These are phyloP conservation scores for Kentomonas sorsogonicus DNA, from an alignment of 208 protist genomes.

Conservation along the genomic window DNA sequence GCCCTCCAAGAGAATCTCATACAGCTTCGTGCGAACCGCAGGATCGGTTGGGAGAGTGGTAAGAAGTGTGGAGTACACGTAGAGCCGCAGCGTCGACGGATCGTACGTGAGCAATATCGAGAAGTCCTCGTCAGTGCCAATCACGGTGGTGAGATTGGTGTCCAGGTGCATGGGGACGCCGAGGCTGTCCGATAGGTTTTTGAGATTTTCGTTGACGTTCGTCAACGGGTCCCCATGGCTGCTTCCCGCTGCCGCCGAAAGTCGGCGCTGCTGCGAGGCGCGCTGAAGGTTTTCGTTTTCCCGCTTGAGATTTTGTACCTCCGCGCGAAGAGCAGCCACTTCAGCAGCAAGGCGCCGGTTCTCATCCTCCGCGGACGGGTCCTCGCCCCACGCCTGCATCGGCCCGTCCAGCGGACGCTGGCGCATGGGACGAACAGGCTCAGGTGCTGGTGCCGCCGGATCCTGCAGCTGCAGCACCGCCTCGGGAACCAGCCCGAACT, in stretches of 20 bases:
- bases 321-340: background rate
- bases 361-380: background rate
- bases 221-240: slow-evolving; percentile 24
- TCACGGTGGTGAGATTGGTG: slow-evolving; percentile 60
- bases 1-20: slow-evolving; percentile 73
- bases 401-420: background rate
- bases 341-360: background rate
- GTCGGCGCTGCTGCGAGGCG: slow-evolving; percentile 1
- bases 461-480: slow-evolving; percentile 33
- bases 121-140: slow-evolving; percentile 57
- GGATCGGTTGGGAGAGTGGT: slow-evolving; percentile 41
- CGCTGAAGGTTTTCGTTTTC: slow-evolving; percentile 5
- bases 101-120: slow-evolving; percentile 74
- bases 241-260: slow-evolving; percentile 13
- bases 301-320: background rate
- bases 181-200: slow-evolving; percentile 35
- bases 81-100: slow-evolving; percentile 66
- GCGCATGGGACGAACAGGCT: background rate
- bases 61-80: slow-evolving; percentile 70
- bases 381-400: slow-evolving; percentile 3
- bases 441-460: background rate
- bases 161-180: slow-evolving; percentile 59
- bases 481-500: slow-evolving; percentile 56
- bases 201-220: slow-evolving; percentile 50
- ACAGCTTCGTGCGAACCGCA: slow-evolving; percentile 52